A percentile compares a stretch with the other conserved stretches of the same genome.
phyloP scores from a whole-genome alignment of 139 green algal genomes.

The Edaphochlamys debaryana region DNA sequence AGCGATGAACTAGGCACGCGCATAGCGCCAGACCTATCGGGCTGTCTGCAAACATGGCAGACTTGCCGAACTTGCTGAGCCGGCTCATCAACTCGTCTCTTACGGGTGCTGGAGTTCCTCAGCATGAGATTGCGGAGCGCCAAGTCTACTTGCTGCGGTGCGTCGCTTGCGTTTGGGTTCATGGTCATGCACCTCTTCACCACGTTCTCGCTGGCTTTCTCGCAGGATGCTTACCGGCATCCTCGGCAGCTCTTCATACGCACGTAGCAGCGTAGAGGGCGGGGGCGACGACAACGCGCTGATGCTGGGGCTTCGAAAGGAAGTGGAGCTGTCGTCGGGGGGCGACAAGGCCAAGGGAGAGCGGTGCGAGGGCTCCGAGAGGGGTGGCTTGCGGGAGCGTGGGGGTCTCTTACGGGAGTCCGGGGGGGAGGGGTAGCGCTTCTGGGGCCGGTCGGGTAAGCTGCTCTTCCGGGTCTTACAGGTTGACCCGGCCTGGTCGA shows the following conservation, averaged over 20 bases:
- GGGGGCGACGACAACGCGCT: slow-evolving; percentile 22
- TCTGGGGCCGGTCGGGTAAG: no score
- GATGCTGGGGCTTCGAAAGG: background rate
- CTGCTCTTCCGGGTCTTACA: background rate
- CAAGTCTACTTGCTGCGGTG: background rate
- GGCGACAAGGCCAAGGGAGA: slow-evolving; percentile 9
- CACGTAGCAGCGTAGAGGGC: background rate
- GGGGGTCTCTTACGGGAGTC: no score
- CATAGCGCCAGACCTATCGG: no score
- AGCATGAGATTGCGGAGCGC: background rate
- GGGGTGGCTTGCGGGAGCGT: no score
- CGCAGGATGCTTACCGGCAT: slow-evolving; percentile 1
- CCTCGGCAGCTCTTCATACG: background rate
- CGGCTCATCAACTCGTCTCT: no score
- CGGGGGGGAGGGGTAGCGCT: background rate
- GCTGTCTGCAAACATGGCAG: no score
- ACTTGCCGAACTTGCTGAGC: no score
- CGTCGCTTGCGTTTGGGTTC: background rate
- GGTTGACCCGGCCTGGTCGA: background rate
- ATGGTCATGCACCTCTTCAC: background rate
- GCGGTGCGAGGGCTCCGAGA: no score
- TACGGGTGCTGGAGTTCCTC: background rate
- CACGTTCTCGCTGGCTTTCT: background rate
- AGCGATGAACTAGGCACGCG: no score
- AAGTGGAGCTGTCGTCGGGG: slow-evolving; percentile 17